Base-by-base conservation (phyloP, 768 basidiomycete genomes). In the Rhizopogon salebrosus region DNA sequence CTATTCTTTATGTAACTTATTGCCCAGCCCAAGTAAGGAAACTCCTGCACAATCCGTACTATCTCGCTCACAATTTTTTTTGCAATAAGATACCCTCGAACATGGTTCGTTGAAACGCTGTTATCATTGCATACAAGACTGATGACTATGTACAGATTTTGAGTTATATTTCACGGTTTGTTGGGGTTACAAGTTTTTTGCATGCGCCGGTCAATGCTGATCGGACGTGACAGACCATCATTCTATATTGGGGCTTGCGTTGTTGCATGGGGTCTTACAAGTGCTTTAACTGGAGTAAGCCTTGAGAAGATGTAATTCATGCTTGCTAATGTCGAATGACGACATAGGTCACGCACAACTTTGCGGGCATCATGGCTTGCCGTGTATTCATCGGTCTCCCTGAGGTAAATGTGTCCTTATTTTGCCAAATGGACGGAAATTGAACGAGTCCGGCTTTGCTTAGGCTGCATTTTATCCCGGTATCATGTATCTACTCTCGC, bases 391-490 rank as follows among this genome's bases (percentile, higher is more conserved):
- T 85, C 36, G 84, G 85, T 4, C 56, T 87, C 8, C 82, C 84
- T 0, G 85, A 85, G 60, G 78, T 74, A 54, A 13, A 41, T 29
- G 9, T 14, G 13, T 34, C 20, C 43, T 22, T 45, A 3, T 41
- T 45, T 20, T 22, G 7, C 20, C 31, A 31, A 22, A 8, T 4
- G 16, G 7, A 14, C 22, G 29, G 18, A 0, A 8, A 14, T 35
- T 27, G 34, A 20, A 26, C 16, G 26, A 31, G 20, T 14, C 3
- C 48, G 18, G 51, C 10, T 16, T 54, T 53, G 35, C 2, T 31
- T 2, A 79, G 75, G 77, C 83, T 10, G 82, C 82, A 1, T 85
- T 86, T 57, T 85, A 83, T 64, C 84, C 85, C 8, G 84, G 84
- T 4, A 67, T 72, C 24, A 70, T 73, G 49, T 73, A 72, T 52